Percentiles rank a stretch among this genome's conserved stretches.
Evolutionary conservation across 2,329 filamentous ascomycete species (phyloP).

Genomic region (Kalmusia sp.): DNA sequence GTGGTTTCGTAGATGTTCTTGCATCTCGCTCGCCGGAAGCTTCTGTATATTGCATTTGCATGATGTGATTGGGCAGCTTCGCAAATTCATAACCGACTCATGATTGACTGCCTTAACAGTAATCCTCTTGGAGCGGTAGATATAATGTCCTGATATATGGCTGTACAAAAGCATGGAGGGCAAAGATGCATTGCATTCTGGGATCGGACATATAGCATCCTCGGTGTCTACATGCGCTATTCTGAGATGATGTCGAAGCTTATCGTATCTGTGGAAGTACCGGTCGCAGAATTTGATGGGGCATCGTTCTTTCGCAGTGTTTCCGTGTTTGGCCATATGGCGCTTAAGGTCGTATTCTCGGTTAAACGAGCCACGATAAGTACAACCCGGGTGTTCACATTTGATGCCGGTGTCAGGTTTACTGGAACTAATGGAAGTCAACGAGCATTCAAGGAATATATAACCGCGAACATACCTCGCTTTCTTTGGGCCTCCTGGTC

Average conservation of each 20-base stretch:
- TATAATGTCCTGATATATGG: background rate
- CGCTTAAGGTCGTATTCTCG: conserved; percentile 27
- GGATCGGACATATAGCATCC: conserved; percentile 2
- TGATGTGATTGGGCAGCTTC: conserved; percentile 3
- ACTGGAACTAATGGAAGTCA: background rate
- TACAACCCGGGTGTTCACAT: conserved; percentile 21
- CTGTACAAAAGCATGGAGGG: background rate
- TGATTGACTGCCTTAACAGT: background rate
- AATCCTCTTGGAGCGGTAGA: too few relatives aligned
- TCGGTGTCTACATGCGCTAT: conserved; percentile 9
- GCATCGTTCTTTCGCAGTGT: conserved; percentile 8
- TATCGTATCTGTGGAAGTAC: conserved; percentile 10
- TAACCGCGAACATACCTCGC: background rate
- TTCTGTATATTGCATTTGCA: background rate
- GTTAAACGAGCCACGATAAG: conserved; percentile 20
- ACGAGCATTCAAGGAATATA: too few relatives aligned
- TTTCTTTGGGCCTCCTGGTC: background rate
- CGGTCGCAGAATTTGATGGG: conserved; percentile 13
- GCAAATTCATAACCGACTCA: background rate
- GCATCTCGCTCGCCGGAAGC: background rate
- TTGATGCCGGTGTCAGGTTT: conserved; percentile 12
- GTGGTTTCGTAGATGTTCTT: background rate
- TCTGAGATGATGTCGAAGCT: conserved; percentile 8
- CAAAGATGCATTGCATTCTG: background rate
- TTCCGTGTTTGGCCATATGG: conserved; percentile 24